Conservation (phyloP, 306 rosid genomes). For the Pueraria montana region DNA sequence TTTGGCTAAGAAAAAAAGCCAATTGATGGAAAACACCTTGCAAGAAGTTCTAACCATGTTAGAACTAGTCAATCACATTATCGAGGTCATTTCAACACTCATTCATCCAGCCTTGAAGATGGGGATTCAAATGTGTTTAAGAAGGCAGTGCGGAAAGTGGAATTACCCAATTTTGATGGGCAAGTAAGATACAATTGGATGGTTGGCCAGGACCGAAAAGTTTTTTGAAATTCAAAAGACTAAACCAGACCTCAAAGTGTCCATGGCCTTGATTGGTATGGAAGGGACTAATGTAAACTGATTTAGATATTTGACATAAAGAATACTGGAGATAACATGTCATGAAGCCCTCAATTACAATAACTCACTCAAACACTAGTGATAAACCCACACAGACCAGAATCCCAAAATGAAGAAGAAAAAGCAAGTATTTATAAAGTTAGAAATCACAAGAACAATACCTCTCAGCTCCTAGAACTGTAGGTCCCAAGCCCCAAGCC, state of each 20-base stretch:
- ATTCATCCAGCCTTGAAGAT: neutral
- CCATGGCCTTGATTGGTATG: neutral
- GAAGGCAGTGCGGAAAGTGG: neutral
- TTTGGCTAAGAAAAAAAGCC: neutral
- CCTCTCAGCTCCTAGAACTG: constrained; percentile 18
- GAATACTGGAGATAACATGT: neutral
- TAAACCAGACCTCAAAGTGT: neutral
- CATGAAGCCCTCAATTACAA: neutral
- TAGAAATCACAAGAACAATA: constrained; percentile 24
- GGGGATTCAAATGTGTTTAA: neutral
- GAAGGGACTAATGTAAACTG: neutral
- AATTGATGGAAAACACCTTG: neutral
- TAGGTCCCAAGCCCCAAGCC: neutral
- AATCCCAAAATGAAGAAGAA: neutral
- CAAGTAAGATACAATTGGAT: neutral
- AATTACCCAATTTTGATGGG: neutral
- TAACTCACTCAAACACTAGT: neutral
- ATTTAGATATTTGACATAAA: neutral
- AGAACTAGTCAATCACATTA: neutral
- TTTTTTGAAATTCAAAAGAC: neutral
- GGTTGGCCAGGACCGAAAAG: neutral
- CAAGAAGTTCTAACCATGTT: neutral
- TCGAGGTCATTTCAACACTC: neutral
- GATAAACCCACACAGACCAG: neutral
- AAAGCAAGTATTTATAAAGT: neutral